Conservation (phyloP, 2,329 filamentous ascomycete species). For the Beauveria bassiana region DNA sequence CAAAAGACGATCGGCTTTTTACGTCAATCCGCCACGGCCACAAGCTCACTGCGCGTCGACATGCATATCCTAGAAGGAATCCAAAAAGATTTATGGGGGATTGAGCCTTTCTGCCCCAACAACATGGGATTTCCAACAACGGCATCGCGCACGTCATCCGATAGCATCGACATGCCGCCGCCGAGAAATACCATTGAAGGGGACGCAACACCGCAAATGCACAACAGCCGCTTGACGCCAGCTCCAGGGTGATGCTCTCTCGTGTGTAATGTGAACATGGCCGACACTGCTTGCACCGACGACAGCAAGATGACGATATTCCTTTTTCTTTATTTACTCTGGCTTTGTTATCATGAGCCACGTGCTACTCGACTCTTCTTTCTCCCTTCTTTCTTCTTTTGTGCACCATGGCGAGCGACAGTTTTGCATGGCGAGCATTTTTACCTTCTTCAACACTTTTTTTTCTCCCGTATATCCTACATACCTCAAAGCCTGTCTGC, state of each 20-base stretch:
- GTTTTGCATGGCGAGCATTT: constrained; percentile 7
- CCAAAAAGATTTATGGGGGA: constrained; percentile 36
- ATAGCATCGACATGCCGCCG: constrained; percentile 8
- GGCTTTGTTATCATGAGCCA: background rate
- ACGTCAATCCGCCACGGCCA: constrained; percentile 58
- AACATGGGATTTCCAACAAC: background rate
- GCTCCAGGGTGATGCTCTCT: background rate
- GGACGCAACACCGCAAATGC: constrained; percentile 3
- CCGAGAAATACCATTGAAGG: background rate
- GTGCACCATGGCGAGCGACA: constrained; percentile 1
- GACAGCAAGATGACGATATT: constrained; percentile 1
- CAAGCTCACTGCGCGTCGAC: constrained; percentile 67
- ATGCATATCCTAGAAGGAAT: constrained; percentile 61
- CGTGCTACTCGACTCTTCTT: background rate
- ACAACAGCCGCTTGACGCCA: background rate
- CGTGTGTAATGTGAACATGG: background rate
- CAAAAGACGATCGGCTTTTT: constrained; percentile 71
- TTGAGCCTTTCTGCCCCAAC: background rate
- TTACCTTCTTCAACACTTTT: background rate
- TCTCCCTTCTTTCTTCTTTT: background rate
- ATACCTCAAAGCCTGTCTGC: background rate
- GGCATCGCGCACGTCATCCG: constrained; percentile 12
- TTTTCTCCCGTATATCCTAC: background rate
- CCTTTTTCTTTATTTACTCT: background rate
- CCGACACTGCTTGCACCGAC: background rate